phyloP scores from a whole-genome alignment of 2,329 filamentous ascomycete genomes.

The Cyphellophora europaea region DNA sequence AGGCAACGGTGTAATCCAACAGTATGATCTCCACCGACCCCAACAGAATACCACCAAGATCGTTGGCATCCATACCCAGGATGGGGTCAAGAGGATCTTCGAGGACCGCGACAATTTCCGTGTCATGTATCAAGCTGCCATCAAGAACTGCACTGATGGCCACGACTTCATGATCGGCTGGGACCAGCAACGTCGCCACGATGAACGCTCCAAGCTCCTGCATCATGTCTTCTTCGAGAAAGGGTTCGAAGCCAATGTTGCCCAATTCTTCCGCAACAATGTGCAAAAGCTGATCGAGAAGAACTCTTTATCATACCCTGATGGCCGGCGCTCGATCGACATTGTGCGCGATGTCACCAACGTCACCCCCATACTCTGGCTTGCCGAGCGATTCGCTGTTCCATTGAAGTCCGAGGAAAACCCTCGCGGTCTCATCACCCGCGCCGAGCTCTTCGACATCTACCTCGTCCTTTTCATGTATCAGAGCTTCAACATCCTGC shows the following conservation, averaged over 20 bases:
- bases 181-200: slow-evolving; percentile 33
- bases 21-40: slow-evolving; percentile 38
- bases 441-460: slow-evolving; percentile 37
- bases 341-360: slow-evolving; percentile 60
- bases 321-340: slow-evolving; percentile 37
- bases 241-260: slow-evolving; percentile 33
- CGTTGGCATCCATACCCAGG: slow-evolving; percentile 40
- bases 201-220: slow-evolving; percentile 31
- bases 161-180: slow-evolving; percentile 41
- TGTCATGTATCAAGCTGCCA: slow-evolving; percentile 37
- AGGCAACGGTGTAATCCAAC: slow-evolving; percentile 34
- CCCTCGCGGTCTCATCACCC: slow-evolving; percentile 44
- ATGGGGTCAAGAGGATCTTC: slow-evolving; percentile 41
- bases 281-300: slow-evolving; percentile 36
- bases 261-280: slow-evolving; percentile 34
- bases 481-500: slow-evolving; percentile 45
- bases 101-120: slow-evolving; percentile 41
- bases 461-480: slow-evolving; percentile 40
- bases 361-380: slow-evolving; percentile 53
- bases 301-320: slow-evolving; percentile 37
- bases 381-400: slow-evolving; percentile 55
- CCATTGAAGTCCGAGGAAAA: slow-evolving; percentile 56
- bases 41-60: slow-evolving; percentile 30
- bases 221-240: slow-evolving; percentile 39
- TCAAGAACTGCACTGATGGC: slow-evolving; percentile 32